These are phyloP conservation scores for Penicillium flavigenum DNA, from an alignment of 495 filamentous ascomycete genomes.

Conservation along the genomic window DNA sequence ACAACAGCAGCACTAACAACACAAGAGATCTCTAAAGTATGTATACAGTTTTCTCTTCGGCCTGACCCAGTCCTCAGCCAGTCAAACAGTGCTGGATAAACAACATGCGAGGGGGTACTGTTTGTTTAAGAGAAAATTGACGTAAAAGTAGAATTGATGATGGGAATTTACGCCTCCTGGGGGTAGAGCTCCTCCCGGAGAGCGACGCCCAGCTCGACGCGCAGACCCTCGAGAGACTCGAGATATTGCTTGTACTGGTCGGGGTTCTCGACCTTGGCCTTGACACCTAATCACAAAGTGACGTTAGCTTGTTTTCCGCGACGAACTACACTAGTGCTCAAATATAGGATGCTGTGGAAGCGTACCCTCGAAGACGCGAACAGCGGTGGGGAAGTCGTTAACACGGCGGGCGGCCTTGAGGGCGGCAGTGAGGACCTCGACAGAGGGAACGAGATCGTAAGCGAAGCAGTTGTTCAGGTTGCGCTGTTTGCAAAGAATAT, in stretches of 20 bases:
- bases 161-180: slow-evolving; percentile 56
- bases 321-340: neutral
- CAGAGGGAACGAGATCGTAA: slow-evolving; percentile 97
- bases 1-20: slow-evolving; percentile 30
- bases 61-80: slow-evolving; percentile 27
- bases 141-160: slow-evolving; percentile 24
- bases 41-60: slow-evolving; percentile 51
- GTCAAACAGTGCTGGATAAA: slow-evolving; percentile 18
- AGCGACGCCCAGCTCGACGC: slow-evolving; percentile 87
- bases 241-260: slow-evolving; percentile 98
- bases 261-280: slow-evolving; percentile 98
- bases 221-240: slow-evolving; percentile 82
- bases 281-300: slow-evolving; percentile 67
- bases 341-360: slow-evolving; percentile 3
- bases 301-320: slow-evolving; percentile 13
- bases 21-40: slow-evolving; percentile 46
- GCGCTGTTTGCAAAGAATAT: slow-evolving; percentile 55
- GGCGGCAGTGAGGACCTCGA: slow-evolving; percentile 87
- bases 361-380: slow-evolving; percentile 95
- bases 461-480: slow-evolving; percentile 99
- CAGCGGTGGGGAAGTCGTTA: slow-evolving; percentile 97
- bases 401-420: slow-evolving; percentile 90
- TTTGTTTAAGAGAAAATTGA: slow-evolving; percentile 30
- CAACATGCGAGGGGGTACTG: slow-evolving; percentile 19
- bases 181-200: slow-evolving; percentile 96